Percentiles rank a stretch among this genome's conserved stretches.
Conservation (phyloP, 805 yeast species). For the Saturnispora besseyi region DNA sequence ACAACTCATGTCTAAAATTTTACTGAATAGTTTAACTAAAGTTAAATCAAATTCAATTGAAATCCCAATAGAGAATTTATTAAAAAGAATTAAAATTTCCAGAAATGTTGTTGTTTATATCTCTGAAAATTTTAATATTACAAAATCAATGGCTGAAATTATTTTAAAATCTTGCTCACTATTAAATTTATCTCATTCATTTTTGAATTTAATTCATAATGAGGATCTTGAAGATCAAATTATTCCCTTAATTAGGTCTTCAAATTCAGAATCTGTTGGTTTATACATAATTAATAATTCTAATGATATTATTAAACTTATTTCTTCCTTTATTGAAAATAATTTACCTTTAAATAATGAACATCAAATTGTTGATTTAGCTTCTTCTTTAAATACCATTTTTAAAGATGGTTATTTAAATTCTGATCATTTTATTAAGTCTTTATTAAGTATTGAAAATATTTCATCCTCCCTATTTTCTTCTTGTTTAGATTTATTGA, state of each 20-base stretch:
- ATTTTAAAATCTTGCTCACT: constrained; percentile 16
- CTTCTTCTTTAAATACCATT: constrained; percentile 6
- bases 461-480: constrained; percentile 13
- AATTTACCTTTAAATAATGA: constrained; percentile 3
- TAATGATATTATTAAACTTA: constrained; percentile 2
- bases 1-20: constrained; percentile 45
- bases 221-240: neutral
- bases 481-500: constrained; percentile 12
- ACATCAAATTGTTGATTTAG: constrained; percentile 2
- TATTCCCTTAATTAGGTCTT: constrained; percentile 1
- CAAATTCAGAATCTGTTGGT: neutral
- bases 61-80: constrained; percentile 43
- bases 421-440: constrained; percentile 8
- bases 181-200: constrained; percentile 11
- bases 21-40: constrained; percentile 44
- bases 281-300: constrained; percentile 1
- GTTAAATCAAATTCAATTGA: constrained; percentile 34
- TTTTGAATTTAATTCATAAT: constrained; percentile 10
- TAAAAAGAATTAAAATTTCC: constrained; percentile 33
- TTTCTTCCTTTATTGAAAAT: constrained; percentile 3
- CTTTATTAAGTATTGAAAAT: neutral
- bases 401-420: constrained; percentile 9
- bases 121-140: constrained; percentile 15
- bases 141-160: neutral
- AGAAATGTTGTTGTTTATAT: constrained; percentile 18